phyloP scores from a whole-genome alignment of 2,329 filamentous ascomycete species.

The Diaporthe batatas region DNA sequence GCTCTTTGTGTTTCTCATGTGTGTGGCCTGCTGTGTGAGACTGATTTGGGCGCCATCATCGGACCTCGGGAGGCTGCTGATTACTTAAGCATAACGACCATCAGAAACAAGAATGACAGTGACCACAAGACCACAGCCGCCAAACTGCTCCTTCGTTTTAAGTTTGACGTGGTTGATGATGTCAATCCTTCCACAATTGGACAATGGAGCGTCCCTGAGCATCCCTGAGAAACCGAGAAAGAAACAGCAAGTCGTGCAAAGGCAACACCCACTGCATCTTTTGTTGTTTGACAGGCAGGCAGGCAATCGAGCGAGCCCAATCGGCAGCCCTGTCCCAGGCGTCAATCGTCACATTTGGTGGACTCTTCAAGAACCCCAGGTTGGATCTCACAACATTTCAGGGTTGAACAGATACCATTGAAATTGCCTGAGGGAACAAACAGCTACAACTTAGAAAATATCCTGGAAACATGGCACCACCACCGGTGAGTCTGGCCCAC shows the following conservation, averaged over 20 bases:
- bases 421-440: not conserved
- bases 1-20: too few relatives aligned
- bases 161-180: not conserved
- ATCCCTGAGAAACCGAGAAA: not conserved
- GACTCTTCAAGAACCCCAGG: not conserved
- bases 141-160: not conserved
- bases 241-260: not conserved
- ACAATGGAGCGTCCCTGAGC: not conserved
- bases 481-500: conserved; percentile 22
- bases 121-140: not conserved
- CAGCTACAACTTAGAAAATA: not conserved
- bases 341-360: not conserved
- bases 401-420: not conserved
- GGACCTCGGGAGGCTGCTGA: not conserved
- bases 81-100: not conserved
- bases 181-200: not conserved
- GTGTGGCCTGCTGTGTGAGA: not conserved
- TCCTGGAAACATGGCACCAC: conserved; percentile 36
- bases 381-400: not conserved
- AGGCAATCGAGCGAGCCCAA: not conserved
- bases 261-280: not conserved
- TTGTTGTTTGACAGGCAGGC: not conserved
- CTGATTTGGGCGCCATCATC: not conserved
- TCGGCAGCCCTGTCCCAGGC: not conserved
- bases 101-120: too few relatives aligned